Evolutionary conservation across 768 basidiomycete genomes (phyloP).

Genomic region (Polyporus arcularius): DNA sequence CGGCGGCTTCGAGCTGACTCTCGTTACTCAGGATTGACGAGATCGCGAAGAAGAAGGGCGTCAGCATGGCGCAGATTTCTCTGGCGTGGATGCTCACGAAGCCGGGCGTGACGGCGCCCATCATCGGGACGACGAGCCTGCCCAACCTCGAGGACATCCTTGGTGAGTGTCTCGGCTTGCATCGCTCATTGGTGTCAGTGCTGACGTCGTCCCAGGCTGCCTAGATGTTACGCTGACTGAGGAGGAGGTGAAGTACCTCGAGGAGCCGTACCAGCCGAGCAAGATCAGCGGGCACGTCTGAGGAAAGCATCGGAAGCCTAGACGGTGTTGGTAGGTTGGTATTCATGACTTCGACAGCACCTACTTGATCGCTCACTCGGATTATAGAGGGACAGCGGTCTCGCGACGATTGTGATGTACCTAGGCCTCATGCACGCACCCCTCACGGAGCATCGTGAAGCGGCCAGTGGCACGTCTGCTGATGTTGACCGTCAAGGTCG

Average conservation of each 20-base stretch:
- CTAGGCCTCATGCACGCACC: too few relatives aligned
- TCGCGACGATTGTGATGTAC: too few relatives aligned
- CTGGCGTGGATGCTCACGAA: conserved; percentile 37
- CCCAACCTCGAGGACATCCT: conserved; percentile 40
- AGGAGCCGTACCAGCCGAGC: conserved; percentile 52
- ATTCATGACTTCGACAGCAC: too few relatives aligned
- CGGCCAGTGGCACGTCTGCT: too few relatives aligned
- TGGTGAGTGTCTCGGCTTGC: conserved; percentile 18
- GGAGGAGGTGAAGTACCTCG: conserved; percentile 17
- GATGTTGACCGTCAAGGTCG: too few relatives aligned
- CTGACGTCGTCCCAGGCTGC: conserved; percentile 38
- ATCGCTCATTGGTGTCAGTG: too few relatives aligned
- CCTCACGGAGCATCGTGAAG: too few relatives aligned
- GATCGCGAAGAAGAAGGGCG: conserved; percentile 41
- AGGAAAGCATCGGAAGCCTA: not conserved
- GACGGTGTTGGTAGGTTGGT: too few relatives aligned
- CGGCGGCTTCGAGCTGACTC: too few relatives aligned
- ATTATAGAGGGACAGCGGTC: too few relatives aligned
- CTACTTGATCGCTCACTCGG: too few relatives aligned
- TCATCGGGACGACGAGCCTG: conserved; percentile 36
- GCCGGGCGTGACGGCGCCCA: conserved; percentile 25
- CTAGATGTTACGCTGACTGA: conserved; percentile 50
- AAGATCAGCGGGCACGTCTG: conserved; percentile 45
- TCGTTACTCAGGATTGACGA: conserved; percentile 42
- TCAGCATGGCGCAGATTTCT: conserved; percentile 36